These are phyloP conservation scores for Auricularia sp. DNA, from an alignment of 768 basidiomycete species.

Conservation along the genomic window DNA sequence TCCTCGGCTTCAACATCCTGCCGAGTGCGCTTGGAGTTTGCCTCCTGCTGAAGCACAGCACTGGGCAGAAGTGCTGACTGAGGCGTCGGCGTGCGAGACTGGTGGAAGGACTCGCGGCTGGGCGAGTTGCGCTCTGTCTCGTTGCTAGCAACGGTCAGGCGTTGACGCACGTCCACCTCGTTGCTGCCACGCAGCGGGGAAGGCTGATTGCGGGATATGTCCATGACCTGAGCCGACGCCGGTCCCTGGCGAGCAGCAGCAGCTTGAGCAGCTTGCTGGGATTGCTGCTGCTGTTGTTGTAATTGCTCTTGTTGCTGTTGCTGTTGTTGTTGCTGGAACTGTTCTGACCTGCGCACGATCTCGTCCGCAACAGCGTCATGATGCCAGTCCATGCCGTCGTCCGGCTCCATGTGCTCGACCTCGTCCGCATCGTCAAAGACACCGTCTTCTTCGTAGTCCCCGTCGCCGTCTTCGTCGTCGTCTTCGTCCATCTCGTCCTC, in stretches of 20 bases:
- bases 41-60: conserved; percentile 21
- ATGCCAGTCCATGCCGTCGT: conserved; percentile 87
- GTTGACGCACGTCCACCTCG: neutral
- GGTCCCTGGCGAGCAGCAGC: conserved; percentile 35
- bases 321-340: conserved; percentile 9
- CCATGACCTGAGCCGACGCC: conserved; percentile 9
- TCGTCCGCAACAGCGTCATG: conserved; percentile 35
- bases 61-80: conserved; percentile 27
- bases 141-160: neutral
- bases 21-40: no score
- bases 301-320: conserved; percentile 24
- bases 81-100: conserved; percentile 1
- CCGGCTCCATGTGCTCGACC: conserved; percentile 36
- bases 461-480: neutral
- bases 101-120: conserved; percentile 19
- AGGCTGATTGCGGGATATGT: conserved; percentile 30
- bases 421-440: conserved; percentile 32
- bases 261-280: conserved; percentile 4
- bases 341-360: conserved; percentile 19
- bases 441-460: conserved; percentile 22
- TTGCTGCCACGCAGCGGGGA: conserved; percentile 29
- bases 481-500: conserved; percentile 47
- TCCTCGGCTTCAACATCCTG: conserved; percentile 34
- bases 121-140: neutral
- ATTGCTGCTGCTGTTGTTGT: conserved; percentile 19